Base-by-base conservation (phyloP, 1,284 basidiomycete genomes). In the Melampsora larici-populina region DNA sequence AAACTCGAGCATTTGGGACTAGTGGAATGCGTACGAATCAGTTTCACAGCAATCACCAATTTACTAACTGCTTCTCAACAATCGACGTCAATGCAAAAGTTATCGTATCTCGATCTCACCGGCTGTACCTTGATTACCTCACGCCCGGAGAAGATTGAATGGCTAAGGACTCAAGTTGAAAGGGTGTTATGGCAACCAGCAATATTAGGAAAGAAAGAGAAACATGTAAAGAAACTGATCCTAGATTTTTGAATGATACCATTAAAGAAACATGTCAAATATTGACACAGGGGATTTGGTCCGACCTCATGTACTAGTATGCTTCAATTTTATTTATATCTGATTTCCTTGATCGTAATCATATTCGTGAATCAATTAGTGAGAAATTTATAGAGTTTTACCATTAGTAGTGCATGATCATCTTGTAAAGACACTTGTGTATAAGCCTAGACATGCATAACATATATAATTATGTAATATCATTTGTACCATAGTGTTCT, bases 81-180 rank as follows among this genome's bases (percentile, higher is more conserved):
- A 21, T 36, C 71, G 13, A 46, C 43, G 13, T 13, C 43, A 46
- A 17, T 46, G 15, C 63, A 43, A 17, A 66, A 31, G 36, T 26
- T 74, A 11, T 48, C 33, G 40, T 74, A 49, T 48, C n/a, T 74
- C 5, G 63, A 74, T 24, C 40, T 74, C 63, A 66, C 48, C 11
- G 71, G 71, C 15, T 74, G 71, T 74, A 46, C 64, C 21, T 66
- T 66, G 63, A 66, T 74, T n/a, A 65, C 71, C 33, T 55, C 71
- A n/a, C n/a, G n/a, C 0, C 71, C 62, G 0, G 71, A 74, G 29
- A 74, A 64, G 63, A 33, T 74, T n/a, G 71, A 74, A 17, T 74
- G 71, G 71, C 71, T 74, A 7, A 46, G 31, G 6, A 40, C 46
- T 26, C 43, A 48, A 11, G 71, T 74, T 29, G 31, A 17, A 33